phyloP scores from a whole-genome alignment of 164 flowering plant genomes.

The Liriodendron chinense region DNA sequence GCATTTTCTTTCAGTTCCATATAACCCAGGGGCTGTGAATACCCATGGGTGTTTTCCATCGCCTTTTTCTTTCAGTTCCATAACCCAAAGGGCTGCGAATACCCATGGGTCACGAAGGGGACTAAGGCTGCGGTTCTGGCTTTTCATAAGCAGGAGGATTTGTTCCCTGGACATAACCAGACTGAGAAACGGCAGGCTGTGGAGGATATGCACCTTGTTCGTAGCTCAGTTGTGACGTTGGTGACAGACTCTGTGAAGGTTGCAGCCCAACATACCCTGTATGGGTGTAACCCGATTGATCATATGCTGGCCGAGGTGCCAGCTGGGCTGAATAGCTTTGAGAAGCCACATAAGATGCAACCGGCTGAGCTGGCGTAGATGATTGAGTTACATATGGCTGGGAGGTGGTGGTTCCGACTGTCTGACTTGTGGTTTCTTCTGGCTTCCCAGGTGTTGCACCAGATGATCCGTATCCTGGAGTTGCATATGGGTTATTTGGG shows the following conservation, averaged over 20 bases:
- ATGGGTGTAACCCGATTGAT: background rate
- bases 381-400: slow-evolving; percentile 19
- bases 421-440: background rate
- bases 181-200: slow-evolving; percentile 14
- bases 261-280: background rate
- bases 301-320: slow-evolving; percentile 20
- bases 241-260: slow-evolving; percentile 6
- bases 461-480: slow-evolving; percentile 25
- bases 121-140: slow-evolving; percentile 5
- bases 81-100: slow-evolving; percentile 8
- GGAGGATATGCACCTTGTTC: slow-evolving; percentile 25
- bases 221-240: slow-evolving; percentile 16
- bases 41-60: background rate
- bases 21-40: slow-evolving; percentile 8
- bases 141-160: slow-evolving; percentile 12
- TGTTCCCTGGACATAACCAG: slow-evolving; percentile 15
- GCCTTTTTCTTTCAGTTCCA: slow-evolving; percentile 6
- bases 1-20: slow-evolving; percentile 6
- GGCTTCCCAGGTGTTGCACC: slow-evolving; percentile 10
- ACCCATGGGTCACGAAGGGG: slow-evolving; percentile 14
- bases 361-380: slow-evolving; percentile 20
- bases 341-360: slow-evolving; percentile 18
- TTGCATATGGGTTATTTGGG: slow-evolving; percentile 25
- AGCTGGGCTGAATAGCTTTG: slow-evolving; percentile 13
- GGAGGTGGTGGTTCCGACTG: slow-evolving; percentile 3